phyloP scores from a whole-genome alignment of 176 grass and related monocot genomes.

The Carex littledalei region DNA sequence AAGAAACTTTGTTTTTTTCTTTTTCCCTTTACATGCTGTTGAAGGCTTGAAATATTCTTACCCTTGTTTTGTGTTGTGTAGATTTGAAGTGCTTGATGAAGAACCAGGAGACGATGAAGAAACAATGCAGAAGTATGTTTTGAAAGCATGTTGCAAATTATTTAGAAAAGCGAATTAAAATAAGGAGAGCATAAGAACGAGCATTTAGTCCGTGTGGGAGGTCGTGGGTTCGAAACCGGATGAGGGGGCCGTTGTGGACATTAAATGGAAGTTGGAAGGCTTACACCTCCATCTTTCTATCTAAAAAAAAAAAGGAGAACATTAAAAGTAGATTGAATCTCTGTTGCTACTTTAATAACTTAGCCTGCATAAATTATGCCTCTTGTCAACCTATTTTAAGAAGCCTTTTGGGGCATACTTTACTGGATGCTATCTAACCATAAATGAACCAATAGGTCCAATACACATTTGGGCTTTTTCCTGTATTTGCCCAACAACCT shows the following conservation, averaged over 20 bases:
- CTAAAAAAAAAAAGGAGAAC: too few relatives aligned
- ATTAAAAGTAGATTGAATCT: background rate
- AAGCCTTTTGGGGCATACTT: background rate
- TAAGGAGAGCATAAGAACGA: background rate
- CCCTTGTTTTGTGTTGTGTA: conserved; percentile 39
- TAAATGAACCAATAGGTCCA: background rate
- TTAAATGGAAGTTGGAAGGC: too few relatives aligned
- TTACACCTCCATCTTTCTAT: too few relatives aligned
- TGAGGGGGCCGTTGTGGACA: too few relatives aligned
- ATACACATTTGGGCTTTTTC: background rate
- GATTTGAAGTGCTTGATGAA: conserved; percentile 91
- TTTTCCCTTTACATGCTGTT: background rate
- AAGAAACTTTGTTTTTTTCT: background rate
- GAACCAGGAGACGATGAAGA: conserved; percentile 99
- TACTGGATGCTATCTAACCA: background rate
- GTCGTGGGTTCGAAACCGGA: too few relatives aligned
- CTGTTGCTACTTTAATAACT: background rate
- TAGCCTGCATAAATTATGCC: background rate
- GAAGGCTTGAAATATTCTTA: background rate
- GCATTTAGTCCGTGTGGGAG: too few relatives aligned
- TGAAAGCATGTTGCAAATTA: background rate
- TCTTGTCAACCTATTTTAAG: background rate
- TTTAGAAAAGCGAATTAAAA: background rate
- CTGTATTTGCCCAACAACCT: background rate
- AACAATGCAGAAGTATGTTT: conserved; percentile 60